phyloP scores from a whole-genome alignment of 2,329 filamentous ascomycete species.

The Didymella lethalis region DNA sequence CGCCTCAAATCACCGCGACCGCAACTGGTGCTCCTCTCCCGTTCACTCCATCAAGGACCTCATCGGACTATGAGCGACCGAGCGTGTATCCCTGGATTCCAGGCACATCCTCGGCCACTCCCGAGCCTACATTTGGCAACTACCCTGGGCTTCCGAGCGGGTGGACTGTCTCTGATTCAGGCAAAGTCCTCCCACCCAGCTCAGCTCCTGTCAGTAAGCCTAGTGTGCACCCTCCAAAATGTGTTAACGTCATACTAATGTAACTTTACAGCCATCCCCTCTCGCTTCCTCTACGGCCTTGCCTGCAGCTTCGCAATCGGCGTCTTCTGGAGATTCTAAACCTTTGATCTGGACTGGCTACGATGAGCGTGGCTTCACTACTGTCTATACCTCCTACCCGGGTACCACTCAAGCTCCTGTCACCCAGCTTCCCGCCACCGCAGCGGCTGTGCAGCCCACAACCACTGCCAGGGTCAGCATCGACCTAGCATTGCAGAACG shows the following conservation, averaged over 20 bases:
- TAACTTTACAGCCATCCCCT: constrained; percentile 57
- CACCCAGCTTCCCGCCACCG: constrained; percentile 13
- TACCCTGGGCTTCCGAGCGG: constrained; percentile 73
- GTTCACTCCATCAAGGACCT: constrained; percentile 67
- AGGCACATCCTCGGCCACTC: constrained; percentile 60
- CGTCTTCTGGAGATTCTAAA: constrained; percentile 41
- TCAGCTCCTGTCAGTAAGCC: constrained; percentile 72
- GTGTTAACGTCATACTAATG: constrained; percentile 25
- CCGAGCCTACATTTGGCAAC: constrained; percentile 55
- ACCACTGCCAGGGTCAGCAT: constrained; percentile 7
- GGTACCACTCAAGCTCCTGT: constrained; percentile 22
- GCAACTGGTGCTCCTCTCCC: constrained; percentile 71
- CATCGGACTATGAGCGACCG: constrained; percentile 55
- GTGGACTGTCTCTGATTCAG: constrained; percentile 80
- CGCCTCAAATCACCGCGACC: constrained; percentile 69
- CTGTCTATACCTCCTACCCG: constrained; percentile 50
- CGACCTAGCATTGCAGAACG: constrained; percentile 17
- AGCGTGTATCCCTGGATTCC: constrained; percentile 69
- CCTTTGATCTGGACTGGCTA: constrained; percentile 55
- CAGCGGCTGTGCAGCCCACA: constrained; percentile 9
- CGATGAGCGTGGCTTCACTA: constrained; percentile 60
- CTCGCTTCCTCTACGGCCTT: constrained; percentile 61
- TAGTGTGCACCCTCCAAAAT: constrained; percentile 28
- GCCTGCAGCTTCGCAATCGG: constrained; percentile 51
- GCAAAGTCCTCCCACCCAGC: constrained; percentile 79